Percentiles rank a stretch among this genome's conserved stretches.
Conservation (phyloP, 2,329 filamentous ascomycete species). For the Cordyceps cicadae region DNA sequence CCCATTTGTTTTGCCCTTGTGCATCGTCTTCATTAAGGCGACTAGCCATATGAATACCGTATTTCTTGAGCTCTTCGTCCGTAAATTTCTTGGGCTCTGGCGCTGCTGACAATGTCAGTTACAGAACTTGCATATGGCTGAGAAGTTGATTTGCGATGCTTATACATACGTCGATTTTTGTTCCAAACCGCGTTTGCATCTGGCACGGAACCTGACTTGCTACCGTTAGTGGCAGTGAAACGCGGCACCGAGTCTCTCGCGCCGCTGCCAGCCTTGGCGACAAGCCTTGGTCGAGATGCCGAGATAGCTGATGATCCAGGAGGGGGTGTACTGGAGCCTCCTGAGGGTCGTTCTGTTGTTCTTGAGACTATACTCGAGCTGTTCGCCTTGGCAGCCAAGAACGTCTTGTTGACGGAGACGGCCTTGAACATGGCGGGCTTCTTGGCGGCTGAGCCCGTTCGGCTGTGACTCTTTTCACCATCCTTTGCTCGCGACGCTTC, state of each 20-base stretch:
- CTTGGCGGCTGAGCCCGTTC: constrained; percentile 54
- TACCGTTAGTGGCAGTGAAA: constrained; percentile 39
- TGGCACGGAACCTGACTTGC: constrained; percentile 52
- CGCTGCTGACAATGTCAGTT: constrained; percentile 33
- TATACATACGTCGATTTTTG: constrained; percentile 67
- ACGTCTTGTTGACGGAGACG: constrained; percentile 77
- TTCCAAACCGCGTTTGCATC: constrained; percentile 78
- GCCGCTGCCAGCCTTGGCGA: constrained; percentile 64
- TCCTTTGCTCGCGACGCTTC: constrained; percentile 58
- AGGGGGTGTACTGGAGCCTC: constrained; percentile 39
- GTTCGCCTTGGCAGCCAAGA: constrained; percentile 62
- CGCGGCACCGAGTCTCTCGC: constrained; percentile 44
- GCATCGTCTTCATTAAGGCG: constrained; percentile 67
- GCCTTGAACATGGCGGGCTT: constrained; percentile 76
- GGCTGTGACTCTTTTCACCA: constrained; percentile 51
- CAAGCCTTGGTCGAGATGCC: constrained; percentile 59
- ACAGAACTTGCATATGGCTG: not conserved
- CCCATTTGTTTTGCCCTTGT: constrained; percentile 75
- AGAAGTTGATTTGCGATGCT: no score
- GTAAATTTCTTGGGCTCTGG: constrained; percentile 75
- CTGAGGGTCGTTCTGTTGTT: constrained; percentile 39
- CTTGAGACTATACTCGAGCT: constrained; percentile 38
- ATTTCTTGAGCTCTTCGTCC: constrained; percentile 79
- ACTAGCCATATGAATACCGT: constrained; percentile 76
- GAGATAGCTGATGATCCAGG: constrained; percentile 38